Base-by-base conservation (phyloP, 164 flowering plant genomes). In the Vitis amurensis region DNA sequence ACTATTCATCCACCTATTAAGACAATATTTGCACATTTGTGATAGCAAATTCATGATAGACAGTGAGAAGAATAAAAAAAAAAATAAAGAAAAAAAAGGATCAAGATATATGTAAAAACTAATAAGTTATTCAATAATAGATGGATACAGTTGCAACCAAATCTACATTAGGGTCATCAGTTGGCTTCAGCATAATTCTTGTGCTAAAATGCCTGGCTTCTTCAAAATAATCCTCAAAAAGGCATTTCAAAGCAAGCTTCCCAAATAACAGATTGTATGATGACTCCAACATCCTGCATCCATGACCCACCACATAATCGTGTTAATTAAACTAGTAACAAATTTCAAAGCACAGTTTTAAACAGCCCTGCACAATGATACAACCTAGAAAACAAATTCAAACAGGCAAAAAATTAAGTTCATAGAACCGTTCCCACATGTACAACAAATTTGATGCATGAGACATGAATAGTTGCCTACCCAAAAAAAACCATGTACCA, bases 81-180 rank as follows among this genome's bases (percentile, higher is more conserved):
- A 15, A 31, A 14, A 3, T 9, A 8, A 9, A 47, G 55, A 16
- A 64, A 50, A 12, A 56, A 15, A 14, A n/a, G 11, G 31, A 11
- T 2, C 7, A 13, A 55, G 7, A 44, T 31, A 16, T 10, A 47
- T 31, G 50, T 11, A 58, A 31, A 65, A 3, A 9, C 12, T 15
- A n/a, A 50, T 9, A 11, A 27, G 8, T 29, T 50, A 61, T 14
- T 14, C 17, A 19, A 58, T 17, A 31, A 12, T 47, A 2, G 53
- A 47, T 3, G 86, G 90, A 87, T 94, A 94, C 97, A 63, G 90
- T 87, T 14, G 99, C 98, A 66, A 91, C 69, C 74, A 95, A 71
- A 81, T 95, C 99, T 3, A 93, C 97, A 78, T 90, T 85, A 66
- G 97, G 98, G 56, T 95, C 99, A 68, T 95, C 98, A 61, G 90